phyloP scores from a whole-genome alignment of 192 early-diverging fungal genomes.

The Radiomyces spectabilis region DNA sequence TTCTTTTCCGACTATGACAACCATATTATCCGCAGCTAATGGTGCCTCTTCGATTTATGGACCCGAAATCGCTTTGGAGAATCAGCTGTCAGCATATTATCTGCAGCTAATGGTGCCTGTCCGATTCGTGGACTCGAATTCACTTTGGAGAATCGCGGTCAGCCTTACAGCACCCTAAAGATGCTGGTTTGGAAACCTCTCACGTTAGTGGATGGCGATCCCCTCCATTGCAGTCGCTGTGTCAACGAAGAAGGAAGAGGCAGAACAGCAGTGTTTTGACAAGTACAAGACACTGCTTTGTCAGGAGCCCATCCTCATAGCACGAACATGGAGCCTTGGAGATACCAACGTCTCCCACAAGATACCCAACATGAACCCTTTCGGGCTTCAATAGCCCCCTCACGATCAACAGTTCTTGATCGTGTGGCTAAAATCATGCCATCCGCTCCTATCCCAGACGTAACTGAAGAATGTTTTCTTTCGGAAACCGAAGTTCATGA shows the following conservation, averaged over 20 bases:
- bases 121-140: not conserved
- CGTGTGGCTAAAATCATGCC: conserved; percentile 1
- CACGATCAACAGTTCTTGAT: conserved; percentile 3
- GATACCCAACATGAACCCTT: conserved; percentile 5
- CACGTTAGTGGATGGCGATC: conserved; percentile 3
- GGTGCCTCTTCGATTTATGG: not conserved
- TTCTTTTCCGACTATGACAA: not conserved
- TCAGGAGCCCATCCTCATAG: too few relatives aligned
- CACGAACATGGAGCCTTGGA: conserved; percentile 8
- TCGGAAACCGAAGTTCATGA: not conserved
- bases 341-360: conserved; percentile 6
- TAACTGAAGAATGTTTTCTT: not conserved
- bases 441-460: not conserved
- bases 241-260: conserved; percentile 13
- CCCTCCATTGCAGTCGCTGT: conserved; percentile 1
- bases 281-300: too few relatives aligned
- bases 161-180: not conserved
- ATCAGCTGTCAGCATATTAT: not conserved
- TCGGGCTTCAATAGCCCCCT: not conserved
- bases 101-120: not conserved
- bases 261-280: too few relatives aligned
- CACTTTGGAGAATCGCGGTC: not conserved
- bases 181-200: conserved; percentile 5
- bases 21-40: not conserved
- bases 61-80: not conserved